These are phyloP conservation scores for Curvularia spicifera DNA, from an alignment of 2,329 filamentous ascomycete species.

Conservation along the genomic window DNA sequence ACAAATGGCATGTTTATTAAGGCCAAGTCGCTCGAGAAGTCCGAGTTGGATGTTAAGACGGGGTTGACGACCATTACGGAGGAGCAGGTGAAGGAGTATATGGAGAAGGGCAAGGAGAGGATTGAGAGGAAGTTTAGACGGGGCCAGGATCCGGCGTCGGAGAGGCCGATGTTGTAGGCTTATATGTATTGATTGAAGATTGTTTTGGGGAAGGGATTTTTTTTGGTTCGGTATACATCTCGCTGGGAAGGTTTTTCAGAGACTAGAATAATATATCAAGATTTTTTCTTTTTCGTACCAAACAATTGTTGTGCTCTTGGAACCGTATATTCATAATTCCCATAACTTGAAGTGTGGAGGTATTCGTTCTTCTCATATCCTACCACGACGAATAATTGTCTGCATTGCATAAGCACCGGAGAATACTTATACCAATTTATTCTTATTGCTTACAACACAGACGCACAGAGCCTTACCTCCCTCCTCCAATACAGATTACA, in stretches of 20 bases:
- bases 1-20: conserved; percentile 36
- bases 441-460: background rate
- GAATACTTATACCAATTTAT: background rate
- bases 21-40: conserved; percentile 42
- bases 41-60: conserved; percentile 32
- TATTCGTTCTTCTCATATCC: background rate
- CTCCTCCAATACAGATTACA: background rate
- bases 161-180: conserved; percentile 27
- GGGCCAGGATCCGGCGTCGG: conserved; percentile 23
- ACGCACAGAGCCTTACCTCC: background rate
- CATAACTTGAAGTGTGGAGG: background rate
- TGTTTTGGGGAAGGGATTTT: background rate
- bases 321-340: no score
- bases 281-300: no score
- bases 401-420: background rate
- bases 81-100: conserved; percentile 38
- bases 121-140: conserved; percentile 31
- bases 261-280: no score
- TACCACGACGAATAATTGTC: background rate
- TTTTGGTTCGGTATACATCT: background rate
- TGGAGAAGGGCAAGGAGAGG: conserved; percentile 35
- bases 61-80: conserved; percentile 41
- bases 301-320: no score
- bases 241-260: no score
- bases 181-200: conserved; percentile 8